Evolutionary conservation across 495 filamentous ascomycete species (phyloP).

Genomic region (Patellaria atrata): DNA sequence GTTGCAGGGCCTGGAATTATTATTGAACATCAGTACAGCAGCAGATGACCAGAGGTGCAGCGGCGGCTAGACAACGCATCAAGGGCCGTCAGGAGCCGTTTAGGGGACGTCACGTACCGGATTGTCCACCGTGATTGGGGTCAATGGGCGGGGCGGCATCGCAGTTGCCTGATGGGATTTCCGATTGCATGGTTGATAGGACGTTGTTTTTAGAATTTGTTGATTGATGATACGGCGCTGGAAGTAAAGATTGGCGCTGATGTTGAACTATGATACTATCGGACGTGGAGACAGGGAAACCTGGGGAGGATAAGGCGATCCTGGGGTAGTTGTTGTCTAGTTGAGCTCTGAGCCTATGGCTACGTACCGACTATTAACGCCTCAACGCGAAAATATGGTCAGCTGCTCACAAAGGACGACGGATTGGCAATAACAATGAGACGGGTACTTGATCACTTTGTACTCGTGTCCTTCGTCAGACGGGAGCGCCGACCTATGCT

Average conservation of each 20-base stretch:
- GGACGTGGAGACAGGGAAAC: conserved; percentile 6
- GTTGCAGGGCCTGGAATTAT: conserved; percentile 10
- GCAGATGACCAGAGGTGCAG: conserved; percentile 16
- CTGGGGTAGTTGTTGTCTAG: no score
- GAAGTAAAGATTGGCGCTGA: conserved; percentile 5
- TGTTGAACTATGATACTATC: background rate
- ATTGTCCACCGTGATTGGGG: no score
- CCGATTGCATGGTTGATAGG: background rate
- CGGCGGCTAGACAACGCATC: conserved; percentile 20
- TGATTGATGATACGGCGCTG: conserved; percentile 1
- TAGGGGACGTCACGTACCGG: conserved; percentile 13
- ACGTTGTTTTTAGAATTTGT: conserved; percentile 16
- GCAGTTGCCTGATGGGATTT: conserved; percentile 14
- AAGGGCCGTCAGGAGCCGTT: no score
- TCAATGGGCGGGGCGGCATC: conserved; percentile 6
- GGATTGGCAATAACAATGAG: no score
- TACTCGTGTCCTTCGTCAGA: no score
- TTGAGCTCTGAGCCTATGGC: no score
- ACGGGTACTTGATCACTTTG: no score
- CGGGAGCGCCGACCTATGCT: no score
- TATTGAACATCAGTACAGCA: conserved; percentile 2
- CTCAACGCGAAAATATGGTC: no score
- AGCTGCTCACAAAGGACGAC: no score
- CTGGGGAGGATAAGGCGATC: conserved; percentile 10
- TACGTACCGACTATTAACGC: no score